Conservation (phyloP, 192 early-diverging fungal genomes). For the Backusella westeae region DNA sequence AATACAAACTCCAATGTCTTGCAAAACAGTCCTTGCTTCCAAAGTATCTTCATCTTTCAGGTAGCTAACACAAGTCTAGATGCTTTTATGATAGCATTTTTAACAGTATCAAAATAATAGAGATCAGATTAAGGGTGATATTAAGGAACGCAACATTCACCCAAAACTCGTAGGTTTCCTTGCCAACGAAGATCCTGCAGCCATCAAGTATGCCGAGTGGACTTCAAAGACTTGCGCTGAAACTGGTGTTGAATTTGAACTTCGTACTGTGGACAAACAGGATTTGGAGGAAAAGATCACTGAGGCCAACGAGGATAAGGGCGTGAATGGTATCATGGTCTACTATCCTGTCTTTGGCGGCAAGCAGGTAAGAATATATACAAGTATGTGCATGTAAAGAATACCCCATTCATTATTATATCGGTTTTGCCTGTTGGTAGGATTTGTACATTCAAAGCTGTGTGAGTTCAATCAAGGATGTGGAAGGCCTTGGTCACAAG, state of each 20-base stretch:
- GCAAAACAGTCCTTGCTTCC: constrained; percentile 61
- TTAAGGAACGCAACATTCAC: constrained; percentile 56
- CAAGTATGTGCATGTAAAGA: not conserved
- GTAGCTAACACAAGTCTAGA: constrained; percentile 33
- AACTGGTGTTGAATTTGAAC: constrained; percentile 88
- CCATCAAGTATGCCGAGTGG: constrained; percentile 93
- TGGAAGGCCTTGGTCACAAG: constrained; percentile 93
- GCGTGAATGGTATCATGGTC: constrained; percentile 95
- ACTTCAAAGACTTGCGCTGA: constrained; percentile 91
- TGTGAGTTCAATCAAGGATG: constrained; percentile 88
- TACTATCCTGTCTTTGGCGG: constrained; percentile 98
- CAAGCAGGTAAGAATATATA: constrained; percentile 58
- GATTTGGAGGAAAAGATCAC: constrained; percentile 83
- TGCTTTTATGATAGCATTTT: not conserved
- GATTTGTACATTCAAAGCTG: constrained; percentile 94
- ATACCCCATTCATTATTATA: not conserved
- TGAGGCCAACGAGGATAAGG: constrained; percentile 84
- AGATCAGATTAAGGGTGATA: constrained; percentile 59
- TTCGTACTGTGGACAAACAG: constrained; percentile 76
- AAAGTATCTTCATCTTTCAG: constrained; percentile 63
- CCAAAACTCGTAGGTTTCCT: constrained; percentile 92
- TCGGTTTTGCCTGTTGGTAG: constrained; percentile 28
- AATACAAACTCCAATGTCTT: constrained; percentile 30
- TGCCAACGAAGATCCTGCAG: constrained; percentile 92
- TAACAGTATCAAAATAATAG: constrained; percentile 19